Conservation (phyloP, 192 early-diverging fungal genomes). For the Entomortierella chlamydospora region DNA sequence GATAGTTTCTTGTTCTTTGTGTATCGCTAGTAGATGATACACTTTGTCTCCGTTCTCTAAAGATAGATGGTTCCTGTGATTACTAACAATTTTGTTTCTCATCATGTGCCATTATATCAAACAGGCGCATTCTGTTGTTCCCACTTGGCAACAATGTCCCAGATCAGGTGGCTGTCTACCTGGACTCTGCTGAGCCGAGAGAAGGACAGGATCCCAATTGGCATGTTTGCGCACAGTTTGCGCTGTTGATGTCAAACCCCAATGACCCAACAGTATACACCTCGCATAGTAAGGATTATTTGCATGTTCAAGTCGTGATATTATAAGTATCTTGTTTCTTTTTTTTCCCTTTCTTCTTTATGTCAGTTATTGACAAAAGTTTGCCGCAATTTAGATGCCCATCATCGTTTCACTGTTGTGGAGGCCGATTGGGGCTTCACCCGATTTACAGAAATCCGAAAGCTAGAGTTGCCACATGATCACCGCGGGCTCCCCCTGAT, state of each 20-base stretch:
- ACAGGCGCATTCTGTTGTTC: conserved; percentile 90
- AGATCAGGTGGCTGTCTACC: conserved; percentile 84
- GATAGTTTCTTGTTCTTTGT: too few relatives aligned
- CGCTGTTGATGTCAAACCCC: conserved; percentile 79
- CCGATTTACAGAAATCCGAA: conserved; percentile 70
- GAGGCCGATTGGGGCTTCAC: conserved; percentile 98
- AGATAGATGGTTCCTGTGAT: too few relatives aligned
- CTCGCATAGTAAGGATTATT: conserved; percentile 18
- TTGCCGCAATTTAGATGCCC: conserved; percentile 58
- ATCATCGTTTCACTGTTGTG: conserved; percentile 85
- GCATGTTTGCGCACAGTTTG: conserved; percentile 89
- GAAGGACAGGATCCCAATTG: conserved; percentile 64
- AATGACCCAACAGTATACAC: conserved; percentile 65
- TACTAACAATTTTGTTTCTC: not conserved
- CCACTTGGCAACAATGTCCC: conserved; percentile 83
- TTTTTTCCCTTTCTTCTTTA: conserved; percentile 41
- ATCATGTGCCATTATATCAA: too few relatives aligned
- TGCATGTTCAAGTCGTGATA: not conserved
- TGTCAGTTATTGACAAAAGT: conserved; percentile 55
- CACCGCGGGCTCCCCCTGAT: conserved; percentile 46
- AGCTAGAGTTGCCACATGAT: conserved; percentile 69
- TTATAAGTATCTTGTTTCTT: not conserved
- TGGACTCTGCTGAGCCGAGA: conserved; percentile 85
- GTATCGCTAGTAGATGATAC: too few relatives aligned
- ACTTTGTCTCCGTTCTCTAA: not conserved